Conservation (phyloP, 192 early-diverging fungal species). For the Coemansia biformis region DNA sequence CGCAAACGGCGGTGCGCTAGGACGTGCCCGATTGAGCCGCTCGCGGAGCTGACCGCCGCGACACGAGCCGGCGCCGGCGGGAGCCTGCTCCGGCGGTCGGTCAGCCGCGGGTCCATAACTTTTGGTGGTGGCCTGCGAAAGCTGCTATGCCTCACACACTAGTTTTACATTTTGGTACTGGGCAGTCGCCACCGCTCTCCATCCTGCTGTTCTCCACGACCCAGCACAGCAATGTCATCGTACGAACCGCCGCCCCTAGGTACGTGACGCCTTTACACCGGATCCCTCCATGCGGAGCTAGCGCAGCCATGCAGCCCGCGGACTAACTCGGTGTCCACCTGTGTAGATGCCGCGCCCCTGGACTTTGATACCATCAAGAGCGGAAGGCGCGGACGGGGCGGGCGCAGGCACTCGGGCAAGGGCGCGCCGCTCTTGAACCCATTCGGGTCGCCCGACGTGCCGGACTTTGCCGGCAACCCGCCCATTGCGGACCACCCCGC, state of each 20-base stretch:
- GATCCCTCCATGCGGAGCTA: neutral
- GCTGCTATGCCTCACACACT: too few relatives aligned
- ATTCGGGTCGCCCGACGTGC: conserved; percentile 14
- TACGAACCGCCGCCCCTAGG: conserved; percentile 26
- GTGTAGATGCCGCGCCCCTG: too few relatives aligned
- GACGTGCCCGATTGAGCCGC: too few relatives aligned
- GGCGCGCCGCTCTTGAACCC: conserved; percentile 23
- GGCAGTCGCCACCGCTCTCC: neutral
- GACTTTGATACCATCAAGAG: neutral
- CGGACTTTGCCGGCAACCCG: neutral
- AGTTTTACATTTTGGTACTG: too few relatives aligned
- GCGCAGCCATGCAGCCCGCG: too few relatives aligned
- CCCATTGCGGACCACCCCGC: neutral
- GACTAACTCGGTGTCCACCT: too few relatives aligned
- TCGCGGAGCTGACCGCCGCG: too few relatives aligned
- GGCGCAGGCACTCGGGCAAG: conserved; percentile 1
- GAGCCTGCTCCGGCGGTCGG: too few relatives aligned
- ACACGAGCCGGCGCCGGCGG: too few relatives aligned
- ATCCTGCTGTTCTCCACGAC: neutral
- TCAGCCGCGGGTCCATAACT: too few relatives aligned
- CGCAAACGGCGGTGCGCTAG: too few relatives aligned
- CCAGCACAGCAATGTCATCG: conserved; percentile 18
- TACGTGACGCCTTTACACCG: neutral
- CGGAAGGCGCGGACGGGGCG: neutral
- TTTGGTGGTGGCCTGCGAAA: too few relatives aligned